phyloP scores from a whole-genome alignment of 441 rosid genomes.

The Populus trichocarpa region DNA sequence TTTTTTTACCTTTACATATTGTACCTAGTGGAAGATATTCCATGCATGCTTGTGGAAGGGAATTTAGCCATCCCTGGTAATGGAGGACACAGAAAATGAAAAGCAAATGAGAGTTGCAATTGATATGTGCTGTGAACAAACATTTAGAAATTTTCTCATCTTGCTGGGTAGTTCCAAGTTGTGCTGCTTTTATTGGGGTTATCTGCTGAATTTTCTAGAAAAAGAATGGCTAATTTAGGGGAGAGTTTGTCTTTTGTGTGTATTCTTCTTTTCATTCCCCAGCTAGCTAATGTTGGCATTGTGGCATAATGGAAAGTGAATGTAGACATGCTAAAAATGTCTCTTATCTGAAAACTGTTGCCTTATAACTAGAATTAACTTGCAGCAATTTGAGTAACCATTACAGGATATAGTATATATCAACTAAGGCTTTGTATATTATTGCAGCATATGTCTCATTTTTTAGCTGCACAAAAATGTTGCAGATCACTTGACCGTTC shows the following conservation, averaged over 20 bases:
- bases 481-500: not conserved
- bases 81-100: not conserved
- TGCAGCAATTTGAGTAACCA: not conserved
- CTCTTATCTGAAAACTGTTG: not conserved
- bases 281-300: not conserved
- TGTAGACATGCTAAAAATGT: not conserved
- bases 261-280: not conserved
- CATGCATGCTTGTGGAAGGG: not conserved
- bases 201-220: not conserved
- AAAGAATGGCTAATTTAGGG: not conserved
- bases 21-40: not conserved
- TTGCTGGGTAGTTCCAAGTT: not conserved
- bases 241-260: not conserved
- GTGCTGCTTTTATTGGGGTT: not conserved
- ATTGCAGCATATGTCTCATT: not conserved
- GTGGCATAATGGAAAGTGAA: not conserved
- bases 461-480: no score
- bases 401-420: not conserved
- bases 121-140: not conserved
- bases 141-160: not conserved
- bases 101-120: not conserved
- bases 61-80: not conserved
- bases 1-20: not conserved
- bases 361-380: not conserved
- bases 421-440: not conserved